Percentiles rank a stretch among this genome's conserved stretches.
Conservation (phyloP, 805 yeast genomes). For the Brettanomyces sp. region DNA sequence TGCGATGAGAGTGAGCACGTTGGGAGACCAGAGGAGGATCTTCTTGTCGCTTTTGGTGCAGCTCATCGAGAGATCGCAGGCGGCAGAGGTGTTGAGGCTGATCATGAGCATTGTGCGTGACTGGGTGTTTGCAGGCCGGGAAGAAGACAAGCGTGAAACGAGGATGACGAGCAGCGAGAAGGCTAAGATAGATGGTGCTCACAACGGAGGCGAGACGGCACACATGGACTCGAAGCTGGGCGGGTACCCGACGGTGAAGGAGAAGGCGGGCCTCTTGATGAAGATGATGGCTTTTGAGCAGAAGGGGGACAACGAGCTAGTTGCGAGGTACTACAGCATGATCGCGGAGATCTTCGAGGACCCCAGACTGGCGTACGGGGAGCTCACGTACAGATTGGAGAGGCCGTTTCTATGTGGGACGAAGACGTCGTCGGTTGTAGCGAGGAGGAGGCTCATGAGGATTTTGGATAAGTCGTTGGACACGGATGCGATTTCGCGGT, state of each 20-base stretch:
- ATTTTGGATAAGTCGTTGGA: constrained; percentile 75
- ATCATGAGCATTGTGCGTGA: constrained; percentile 70
- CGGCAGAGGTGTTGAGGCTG: constrained; percentile 61
- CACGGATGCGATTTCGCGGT: constrained; percentile 63
- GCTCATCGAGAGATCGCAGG: constrained; percentile 79
- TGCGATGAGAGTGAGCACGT: constrained; percentile 68
- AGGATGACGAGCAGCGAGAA: no score
- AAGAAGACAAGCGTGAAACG: constrained; percentile 44
- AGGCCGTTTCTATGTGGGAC: constrained; percentile 96
- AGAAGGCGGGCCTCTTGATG: constrained; percentile 85
- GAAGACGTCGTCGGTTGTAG: constrained; percentile 62
- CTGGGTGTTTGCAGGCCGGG: constrained; percentile 67
- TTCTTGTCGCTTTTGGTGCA: constrained; percentile 82
- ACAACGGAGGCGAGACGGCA: no score
- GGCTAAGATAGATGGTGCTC: no score
- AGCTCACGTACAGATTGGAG: constrained; percentile 88
- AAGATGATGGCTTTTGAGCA: constrained; percentile 92
- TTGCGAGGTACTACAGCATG: constrained; percentile 75
- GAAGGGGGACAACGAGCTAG: constrained; percentile 71
- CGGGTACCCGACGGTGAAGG: constrained; percentile 83
- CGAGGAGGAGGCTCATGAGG: constrained; percentile 69
- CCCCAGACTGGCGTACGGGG: constrained; percentile 68
- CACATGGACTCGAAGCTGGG: neutral
- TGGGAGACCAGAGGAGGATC: constrained; percentile 90
- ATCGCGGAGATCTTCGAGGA: constrained; percentile 83